Evolutionary conservation across 768 basidiomycete species (phyloP), one percentile per base, ranked within the genome.

Genomic region (Agaricus sinodeliciosus): DNA sequence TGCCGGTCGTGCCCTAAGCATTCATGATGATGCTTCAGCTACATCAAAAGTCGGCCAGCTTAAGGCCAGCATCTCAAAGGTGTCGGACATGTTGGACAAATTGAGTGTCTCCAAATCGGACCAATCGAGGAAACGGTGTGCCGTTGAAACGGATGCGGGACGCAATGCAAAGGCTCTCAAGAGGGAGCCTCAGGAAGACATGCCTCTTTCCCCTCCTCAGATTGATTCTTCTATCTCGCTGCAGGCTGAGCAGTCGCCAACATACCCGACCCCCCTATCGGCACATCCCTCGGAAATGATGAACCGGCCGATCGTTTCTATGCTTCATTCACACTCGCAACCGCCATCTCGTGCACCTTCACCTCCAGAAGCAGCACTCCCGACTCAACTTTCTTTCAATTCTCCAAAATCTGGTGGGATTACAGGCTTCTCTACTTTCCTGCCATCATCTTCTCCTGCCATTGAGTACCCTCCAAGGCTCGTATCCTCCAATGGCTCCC

Each of bases 31-130:
- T 46, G 55, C 69, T 7, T 75, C 77, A 58, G 77, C 78, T 5
- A 71, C 71, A 37, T 71, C 63, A 26, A 78, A 76, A 59, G 75
- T 84, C 50, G 78, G 76, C 60, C 74, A 81, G 54, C 72, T 84
- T 59, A 80, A 70, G 61, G 73, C 75, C 61, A 76, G 78, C 34
- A 77, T 84, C 48, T 65, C 69, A 4, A 65, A 77, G 51, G 79
- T 81, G 25, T 71, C 80, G 6, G 76, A 80, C 44, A 75, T 82
- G 67, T 75, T 84, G 60, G 68, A 75, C 9, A 57, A 25, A 12
- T 41, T 53, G 28, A 45, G 44, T 3, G 51, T 53, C 27, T 46
- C 51, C 9, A 53, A 28, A 22, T 59, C 65, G 34, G 77, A 79
- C 55, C 71, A 65, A 48, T 65, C 65, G 36, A 75, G 68, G 28